phyloP scores from a whole-genome alignment of 345 rosid species.

The Hibiscus trionum region DNA sequence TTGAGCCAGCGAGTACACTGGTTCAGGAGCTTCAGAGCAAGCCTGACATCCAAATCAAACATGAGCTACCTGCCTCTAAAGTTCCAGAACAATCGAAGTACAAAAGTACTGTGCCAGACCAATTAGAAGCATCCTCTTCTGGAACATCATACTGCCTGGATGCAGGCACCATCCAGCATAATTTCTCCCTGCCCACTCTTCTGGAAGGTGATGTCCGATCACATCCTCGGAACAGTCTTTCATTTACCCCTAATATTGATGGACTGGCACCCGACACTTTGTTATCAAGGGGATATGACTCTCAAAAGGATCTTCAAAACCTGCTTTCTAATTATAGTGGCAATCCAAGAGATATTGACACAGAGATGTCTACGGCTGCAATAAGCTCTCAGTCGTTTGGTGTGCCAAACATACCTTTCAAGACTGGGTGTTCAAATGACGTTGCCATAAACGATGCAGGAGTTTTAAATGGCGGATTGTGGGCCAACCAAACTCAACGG shows the following conservation, averaged over 20 bases:
- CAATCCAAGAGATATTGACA: slow-evolving; percentile 71
- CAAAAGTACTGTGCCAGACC: slow-evolving; percentile 60
- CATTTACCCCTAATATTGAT: slow-evolving; percentile 55
- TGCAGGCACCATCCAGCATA: slow-evolving; percentile 63
- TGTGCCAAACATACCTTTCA: slow-evolving; percentile 68
- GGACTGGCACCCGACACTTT: slow-evolving; percentile 68
- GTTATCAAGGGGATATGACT: slow-evolving; percentile 78
- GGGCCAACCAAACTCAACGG: slow-evolving; percentile 79
- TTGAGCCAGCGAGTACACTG: slow-evolving; percentile 48
- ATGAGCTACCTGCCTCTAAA: slow-evolving; percentile 49
- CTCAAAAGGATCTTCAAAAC: slow-evolving; percentile 94
- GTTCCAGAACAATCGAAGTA: slow-evolving; percentile 53
- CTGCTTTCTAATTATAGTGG: slow-evolving; percentile 77
- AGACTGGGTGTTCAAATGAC: slow-evolving; percentile 67
- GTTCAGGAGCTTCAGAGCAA: slow-evolving; percentile 67
- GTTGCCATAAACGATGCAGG: slow-evolving; percentile 67
- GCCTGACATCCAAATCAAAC: slow-evolving; percentile 48
- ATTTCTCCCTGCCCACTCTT: slow-evolving; percentile 61
- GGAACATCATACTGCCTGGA: slow-evolving; percentile 92
- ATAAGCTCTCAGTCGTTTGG: slow-evolving; percentile 89
- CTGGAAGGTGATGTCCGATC: slow-evolving; percentile 75
- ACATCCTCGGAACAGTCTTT: slow-evolving; percentile 53
- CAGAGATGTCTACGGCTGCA: slow-evolving; percentile 83
- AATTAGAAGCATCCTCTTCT: slow-evolving; percentile 83
- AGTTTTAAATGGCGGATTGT: slow-evolving; percentile 65